These are phyloP conservation scores for Taiozyma sp. DNA, from an alignment of 1,139 yeast genomes.

Conservation along the genomic window DNA sequence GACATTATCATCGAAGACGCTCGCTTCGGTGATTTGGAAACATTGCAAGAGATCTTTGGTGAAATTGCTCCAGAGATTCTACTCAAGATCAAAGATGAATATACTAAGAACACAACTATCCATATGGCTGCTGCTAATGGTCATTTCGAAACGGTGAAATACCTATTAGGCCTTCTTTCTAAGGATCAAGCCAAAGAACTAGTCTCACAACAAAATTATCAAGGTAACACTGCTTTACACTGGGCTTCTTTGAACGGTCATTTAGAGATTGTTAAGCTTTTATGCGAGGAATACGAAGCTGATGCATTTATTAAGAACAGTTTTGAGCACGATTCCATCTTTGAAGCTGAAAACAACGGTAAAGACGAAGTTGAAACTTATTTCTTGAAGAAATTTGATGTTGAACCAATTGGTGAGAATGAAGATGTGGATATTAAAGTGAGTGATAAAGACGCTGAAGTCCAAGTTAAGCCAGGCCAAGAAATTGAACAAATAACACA, in stretches of 20 bases:
- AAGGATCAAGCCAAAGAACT: slow-evolving; percentile 41
- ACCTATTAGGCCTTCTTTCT: slow-evolving; percentile 46
- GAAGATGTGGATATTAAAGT: slow-evolving; percentile 30
- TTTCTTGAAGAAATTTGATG: slow-evolving; percentile 66
- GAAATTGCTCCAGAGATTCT: slow-evolving; percentile 52
- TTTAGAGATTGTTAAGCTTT: slow-evolving; percentile 57
- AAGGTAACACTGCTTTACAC: slow-evolving; percentile 91
- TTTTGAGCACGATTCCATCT: slow-evolving; percentile 79
- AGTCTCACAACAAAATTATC: slow-evolving; percentile 59
- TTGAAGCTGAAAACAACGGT: slow-evolving; percentile 78
- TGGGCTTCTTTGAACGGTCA: slow-evolving; percentile 96
- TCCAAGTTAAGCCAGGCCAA: slow-evolving; percentile 32
- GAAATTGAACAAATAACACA: slow-evolving; percentile 37
- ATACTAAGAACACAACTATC: slow-evolving; percentile 66
- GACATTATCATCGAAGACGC: slow-evolving; percentile 81
- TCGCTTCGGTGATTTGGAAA: slow-evolving; percentile 80
- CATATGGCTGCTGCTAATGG: slow-evolving; percentile 98
- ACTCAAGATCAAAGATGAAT: slow-evolving; percentile 54
- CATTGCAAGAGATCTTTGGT: slow-evolving; percentile 61
- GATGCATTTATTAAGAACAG: slow-evolving; percentile 77
- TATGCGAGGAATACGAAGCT: slow-evolving; percentile 71
- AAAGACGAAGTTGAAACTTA: slow-evolving; percentile 65
- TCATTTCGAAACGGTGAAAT: slow-evolving; percentile 64
- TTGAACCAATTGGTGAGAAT: slow-evolving; percentile 55
- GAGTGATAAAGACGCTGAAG: slow-evolving; percentile 22